Conservation (phyloP, 2,329 filamentous ascomycete genomes). For the Fusarium sp. region DNA sequence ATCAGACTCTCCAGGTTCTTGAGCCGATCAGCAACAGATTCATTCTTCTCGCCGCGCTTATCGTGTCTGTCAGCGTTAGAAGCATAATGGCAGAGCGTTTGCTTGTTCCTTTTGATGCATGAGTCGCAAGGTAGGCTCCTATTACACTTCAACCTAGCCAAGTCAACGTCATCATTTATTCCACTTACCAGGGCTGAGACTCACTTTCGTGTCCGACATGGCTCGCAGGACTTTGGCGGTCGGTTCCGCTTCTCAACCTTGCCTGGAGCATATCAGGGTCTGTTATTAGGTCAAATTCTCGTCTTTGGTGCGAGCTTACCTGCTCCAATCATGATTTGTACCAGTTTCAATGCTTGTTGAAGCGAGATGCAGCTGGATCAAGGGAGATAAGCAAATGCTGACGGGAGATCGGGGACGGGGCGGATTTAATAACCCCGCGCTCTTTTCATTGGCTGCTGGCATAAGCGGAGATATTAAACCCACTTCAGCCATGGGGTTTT, state of each 20-base stretch:
- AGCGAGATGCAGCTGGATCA: too few relatives aligned
- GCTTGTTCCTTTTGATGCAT: slow-evolving; percentile 42
- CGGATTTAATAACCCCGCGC: slow-evolving; percentile 34
- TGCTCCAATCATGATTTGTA: background rate
- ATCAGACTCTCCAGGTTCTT: slow-evolving; percentile 45
- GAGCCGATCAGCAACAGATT: slow-evolving; percentile 37
- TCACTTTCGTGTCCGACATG: slow-evolving; percentile 48
- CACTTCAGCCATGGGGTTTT: background rate
- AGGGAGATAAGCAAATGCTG: slow-evolving; percentile 15
- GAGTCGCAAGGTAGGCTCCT: slow-evolving; percentile 45
- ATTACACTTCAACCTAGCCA: slow-evolving; percentile 46
- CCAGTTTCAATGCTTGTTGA: background rate
- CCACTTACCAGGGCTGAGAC: background rate
- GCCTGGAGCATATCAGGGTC: background rate
- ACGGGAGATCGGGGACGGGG: background rate
- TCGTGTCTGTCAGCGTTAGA: slow-evolving; percentile 40
- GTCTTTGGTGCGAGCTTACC: background rate
- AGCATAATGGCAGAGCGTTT: slow-evolving; percentile 43
- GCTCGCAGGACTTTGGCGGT: slow-evolving; percentile 49
- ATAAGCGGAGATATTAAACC: slow-evolving; percentile 28
- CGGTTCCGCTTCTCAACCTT: slow-evolving; percentile 48
- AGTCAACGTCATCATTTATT: background rate
- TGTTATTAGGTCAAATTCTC: rapidly evolving
- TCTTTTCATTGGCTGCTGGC: background rate
- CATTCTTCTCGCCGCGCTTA: background rate